Evolutionary conservation across 2,329 filamentous ascomycete species (phyloP).

Genomic region (Waltergamsia citrina): DNA sequence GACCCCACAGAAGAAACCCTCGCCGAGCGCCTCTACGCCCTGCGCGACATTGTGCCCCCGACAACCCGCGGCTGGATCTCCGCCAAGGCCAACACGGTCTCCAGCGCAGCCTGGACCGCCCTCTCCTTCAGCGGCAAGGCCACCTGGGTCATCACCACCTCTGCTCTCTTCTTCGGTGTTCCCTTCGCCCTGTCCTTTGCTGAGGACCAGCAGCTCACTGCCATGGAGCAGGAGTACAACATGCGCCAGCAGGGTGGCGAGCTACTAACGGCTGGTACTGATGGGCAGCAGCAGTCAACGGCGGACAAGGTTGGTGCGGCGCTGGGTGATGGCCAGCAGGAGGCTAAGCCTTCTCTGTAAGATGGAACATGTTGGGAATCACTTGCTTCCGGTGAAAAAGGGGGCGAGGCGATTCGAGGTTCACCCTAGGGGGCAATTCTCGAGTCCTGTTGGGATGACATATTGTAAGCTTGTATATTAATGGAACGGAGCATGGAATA

Average conservation of each 20-base stretch:
- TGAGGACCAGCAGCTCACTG: constrained; percentile 92
- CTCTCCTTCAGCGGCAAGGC: constrained; percentile 72
- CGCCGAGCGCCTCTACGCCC: constrained; percentile 59
- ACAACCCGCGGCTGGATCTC: constrained; percentile 60
- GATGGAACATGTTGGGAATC: neutral
- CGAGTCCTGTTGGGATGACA: neutral
- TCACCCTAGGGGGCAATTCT: neutral
- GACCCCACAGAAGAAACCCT: constrained; percentile 50
- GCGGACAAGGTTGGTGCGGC: constrained; percentile 39
- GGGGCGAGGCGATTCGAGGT: neutral
- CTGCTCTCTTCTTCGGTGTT: constrained; percentile 79
- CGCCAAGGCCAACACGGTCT: constrained; percentile 48
- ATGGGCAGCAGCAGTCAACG: constrained; percentile 23
- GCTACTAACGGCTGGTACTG: constrained; percentile 40
- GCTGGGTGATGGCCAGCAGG: constrained; percentile 26
- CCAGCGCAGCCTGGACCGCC: constrained; percentile 37
- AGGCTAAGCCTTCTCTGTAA: constrained; percentile 43
- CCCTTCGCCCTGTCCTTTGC: constrained; percentile 88
- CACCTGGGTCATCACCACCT: constrained; percentile 85
- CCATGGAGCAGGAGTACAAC: constrained; percentile 96
- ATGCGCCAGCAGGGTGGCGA: constrained; percentile 90
- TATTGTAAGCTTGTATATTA: neutral
- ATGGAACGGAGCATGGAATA: neutral
- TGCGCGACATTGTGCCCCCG: constrained; percentile 69
- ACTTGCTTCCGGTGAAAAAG: neutral